Conservation (phyloP, 2,329 filamentous ascomycete species). For the Pseudogymnoascus sp. region DNA sequence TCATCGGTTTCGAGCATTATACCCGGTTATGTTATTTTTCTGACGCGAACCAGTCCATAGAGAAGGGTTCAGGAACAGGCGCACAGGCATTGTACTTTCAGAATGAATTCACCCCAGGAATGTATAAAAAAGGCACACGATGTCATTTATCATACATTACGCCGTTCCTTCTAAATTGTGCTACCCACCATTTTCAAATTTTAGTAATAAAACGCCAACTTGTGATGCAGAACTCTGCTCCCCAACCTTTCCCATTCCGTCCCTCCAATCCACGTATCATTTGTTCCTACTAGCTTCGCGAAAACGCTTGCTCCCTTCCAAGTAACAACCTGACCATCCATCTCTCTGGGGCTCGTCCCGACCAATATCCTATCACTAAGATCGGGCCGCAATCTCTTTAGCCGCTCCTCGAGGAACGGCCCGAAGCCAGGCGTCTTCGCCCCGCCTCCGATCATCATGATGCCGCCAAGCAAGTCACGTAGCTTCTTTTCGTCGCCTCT, state of each 20-base stretch:
- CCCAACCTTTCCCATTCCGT: conserved; percentile 85
- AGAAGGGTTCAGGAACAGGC: neutral
- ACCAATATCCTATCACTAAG: conserved; percentile 55
- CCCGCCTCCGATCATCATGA: conserved; percentile 85
- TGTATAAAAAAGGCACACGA: neutral
- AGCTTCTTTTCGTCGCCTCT: conserved; percentile 88
- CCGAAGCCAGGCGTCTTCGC: conserved; percentile 75
- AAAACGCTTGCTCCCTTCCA: conserved; percentile 99
- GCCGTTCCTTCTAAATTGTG: conserved; percentile 1
- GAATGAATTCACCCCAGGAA: neutral
- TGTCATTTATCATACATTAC: conserved; percentile 7
- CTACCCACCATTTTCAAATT: neutral
- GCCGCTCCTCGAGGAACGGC: conserved; percentile 72
- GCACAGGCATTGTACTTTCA: neutral
- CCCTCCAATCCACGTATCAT: conserved; percentile 89
- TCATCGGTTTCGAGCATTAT: neutral
- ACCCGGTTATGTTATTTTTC: neutral
- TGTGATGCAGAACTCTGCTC: conserved; percentile 74
- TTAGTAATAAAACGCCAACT: conserved; percentile 42
- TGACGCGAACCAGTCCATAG: neutral
- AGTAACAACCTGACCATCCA: conserved; percentile 93
- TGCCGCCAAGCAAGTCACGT: conserved; percentile 78
- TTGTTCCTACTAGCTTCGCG: conserved; percentile 74
- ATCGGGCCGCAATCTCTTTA: conserved; percentile 60
- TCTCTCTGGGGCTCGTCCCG: conserved; percentile 71